Percentiles rank a stretch among this genome's conserved stretches.
phyloP scores from a whole-genome alignment of 805 yeast species.

The Trichomonascus vanleenenianus region DNA sequence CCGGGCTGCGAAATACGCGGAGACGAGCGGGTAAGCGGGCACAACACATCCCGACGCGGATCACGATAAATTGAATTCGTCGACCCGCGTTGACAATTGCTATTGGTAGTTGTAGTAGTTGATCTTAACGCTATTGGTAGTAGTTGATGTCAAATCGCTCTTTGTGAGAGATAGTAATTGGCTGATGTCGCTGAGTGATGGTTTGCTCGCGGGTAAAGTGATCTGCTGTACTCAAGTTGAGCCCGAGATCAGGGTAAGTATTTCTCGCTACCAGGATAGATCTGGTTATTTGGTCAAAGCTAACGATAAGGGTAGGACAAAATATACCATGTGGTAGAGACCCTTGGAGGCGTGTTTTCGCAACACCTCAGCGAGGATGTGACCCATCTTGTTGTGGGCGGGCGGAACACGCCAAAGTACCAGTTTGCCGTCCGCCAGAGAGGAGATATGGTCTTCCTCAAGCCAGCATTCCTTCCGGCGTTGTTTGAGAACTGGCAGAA shows the following conservation, averaged over 20 bases:
- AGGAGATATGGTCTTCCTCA: conserved; percentile 50
- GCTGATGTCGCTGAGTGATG: too few relatives aligned
- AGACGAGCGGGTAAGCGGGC: too few relatives aligned
- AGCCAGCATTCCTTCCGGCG: conserved; percentile 37
- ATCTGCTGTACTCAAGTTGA: conserved; percentile 18
- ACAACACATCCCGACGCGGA: too few relatives aligned
- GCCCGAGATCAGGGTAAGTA: conserved; percentile 14
- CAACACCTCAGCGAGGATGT: conserved; percentile 46
- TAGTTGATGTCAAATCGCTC: too few relatives aligned
- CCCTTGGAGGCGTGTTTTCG: conserved; percentile 42
- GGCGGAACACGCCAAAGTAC: conserved; percentile 46
- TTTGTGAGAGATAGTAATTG: too few relatives aligned
- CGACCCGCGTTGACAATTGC: too few relatives aligned
- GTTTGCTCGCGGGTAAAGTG: conserved; percentile 3
- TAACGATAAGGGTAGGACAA: conserved; percentile 8
- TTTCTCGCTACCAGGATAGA: neutral
- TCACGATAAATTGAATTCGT: too few relatives aligned
- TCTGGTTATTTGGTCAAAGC: too few relatives aligned
- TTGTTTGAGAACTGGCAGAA: conserved; percentile 45
- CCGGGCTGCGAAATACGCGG: too few relatives aligned
- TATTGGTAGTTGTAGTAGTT: too few relatives aligned
- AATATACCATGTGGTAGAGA: conserved; percentile 31
- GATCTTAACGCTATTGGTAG: too few relatives aligned
- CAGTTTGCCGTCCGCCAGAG: conserved; percentile 36
- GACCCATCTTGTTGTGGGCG: conserved; percentile 45